Evolutionary conservation across 306 rosid species (phyloP).

Genomic region (Citrullus mucosospermus): DNA sequence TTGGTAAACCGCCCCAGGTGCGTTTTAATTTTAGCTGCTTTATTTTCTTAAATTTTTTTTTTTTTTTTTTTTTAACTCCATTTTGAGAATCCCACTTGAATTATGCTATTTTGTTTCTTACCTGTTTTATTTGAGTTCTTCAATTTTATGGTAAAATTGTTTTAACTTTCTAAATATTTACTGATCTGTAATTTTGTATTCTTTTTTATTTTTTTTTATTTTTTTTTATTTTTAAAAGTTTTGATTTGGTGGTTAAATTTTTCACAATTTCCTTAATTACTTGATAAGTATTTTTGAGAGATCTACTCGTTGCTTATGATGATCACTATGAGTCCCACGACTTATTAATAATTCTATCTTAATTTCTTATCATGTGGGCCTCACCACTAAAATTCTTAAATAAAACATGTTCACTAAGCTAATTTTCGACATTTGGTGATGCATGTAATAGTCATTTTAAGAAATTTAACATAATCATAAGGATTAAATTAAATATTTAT

Average conservation of each 20-base stretch:
- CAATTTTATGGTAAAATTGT: neutral
- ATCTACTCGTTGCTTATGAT: neutral
- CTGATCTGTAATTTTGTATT: neutral
- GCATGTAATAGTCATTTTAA: neutral
- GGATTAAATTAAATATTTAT: neutral
- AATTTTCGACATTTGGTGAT: too few relatives aligned
- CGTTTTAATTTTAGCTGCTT: neutral
- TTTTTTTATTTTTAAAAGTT: too few relatives aligned
- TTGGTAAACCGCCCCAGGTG: neutral
- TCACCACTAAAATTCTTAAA: too few relatives aligned
- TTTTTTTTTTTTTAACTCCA: too few relatives aligned
- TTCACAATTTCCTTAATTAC: too few relatives aligned
- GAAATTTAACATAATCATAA: neutral
- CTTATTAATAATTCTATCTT: too few relatives aligned
- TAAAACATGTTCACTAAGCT: too few relatives aligned
- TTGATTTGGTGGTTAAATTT: neutral
- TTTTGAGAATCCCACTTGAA: too few relatives aligned
- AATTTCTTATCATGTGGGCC: too few relatives aligned
- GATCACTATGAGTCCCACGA: too few relatives aligned
- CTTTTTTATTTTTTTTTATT: too few relatives aligned
- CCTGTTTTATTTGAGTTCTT: neutral
- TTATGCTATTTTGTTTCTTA: too few relatives aligned
- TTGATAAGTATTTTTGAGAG: neutral
- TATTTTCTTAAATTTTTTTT: neutral
- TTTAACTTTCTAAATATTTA: neutral